phyloP scores from a whole-genome alignment of 257 asterid species.

The Nicotiana otophora region DNA sequence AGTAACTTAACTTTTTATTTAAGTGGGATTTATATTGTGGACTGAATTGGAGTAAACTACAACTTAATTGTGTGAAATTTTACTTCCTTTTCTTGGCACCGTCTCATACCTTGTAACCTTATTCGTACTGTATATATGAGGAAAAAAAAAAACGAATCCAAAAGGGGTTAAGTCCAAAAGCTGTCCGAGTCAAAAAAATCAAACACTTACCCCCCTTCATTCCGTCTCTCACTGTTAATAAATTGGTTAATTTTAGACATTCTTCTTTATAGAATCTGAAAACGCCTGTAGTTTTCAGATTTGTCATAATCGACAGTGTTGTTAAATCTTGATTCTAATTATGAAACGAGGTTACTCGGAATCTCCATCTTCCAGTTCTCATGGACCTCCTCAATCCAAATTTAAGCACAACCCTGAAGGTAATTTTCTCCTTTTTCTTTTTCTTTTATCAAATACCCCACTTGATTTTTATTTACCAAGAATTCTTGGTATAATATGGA shows the following conservation, averaged over 20 bases:
- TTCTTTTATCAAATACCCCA: not conserved
- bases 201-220: not conserved
- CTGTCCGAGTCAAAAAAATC: not conserved
- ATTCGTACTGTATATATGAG: not conserved
- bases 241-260: not conserved
- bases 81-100: not conserved
- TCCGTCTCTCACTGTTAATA: not conserved
- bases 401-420: conserved; percentile 66
- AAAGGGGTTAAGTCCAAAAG: not conserved
- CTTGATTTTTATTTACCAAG: not conserved
- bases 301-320: not conserved
- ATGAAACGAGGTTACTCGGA: conserved; percentile 86
- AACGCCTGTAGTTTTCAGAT: not conserved
- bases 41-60: not conserved
- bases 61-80: not conserved
- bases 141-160: not conserved
- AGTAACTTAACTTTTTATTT: no score
- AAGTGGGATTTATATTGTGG: not conserved
- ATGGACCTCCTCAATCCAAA: conserved; percentile 77
- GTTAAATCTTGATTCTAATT: not conserved
- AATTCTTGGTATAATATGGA: not conserved
- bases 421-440: conserved; percentile 8
- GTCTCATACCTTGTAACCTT: not conserved
- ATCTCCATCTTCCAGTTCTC: conserved; percentile 66
- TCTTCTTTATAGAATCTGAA: not conserved